These are phyloP conservation scores for Metarhizium robertsii DNA, from an alignment of 2,329 filamentous ascomycete species.

Conservation along the genomic window DNA sequence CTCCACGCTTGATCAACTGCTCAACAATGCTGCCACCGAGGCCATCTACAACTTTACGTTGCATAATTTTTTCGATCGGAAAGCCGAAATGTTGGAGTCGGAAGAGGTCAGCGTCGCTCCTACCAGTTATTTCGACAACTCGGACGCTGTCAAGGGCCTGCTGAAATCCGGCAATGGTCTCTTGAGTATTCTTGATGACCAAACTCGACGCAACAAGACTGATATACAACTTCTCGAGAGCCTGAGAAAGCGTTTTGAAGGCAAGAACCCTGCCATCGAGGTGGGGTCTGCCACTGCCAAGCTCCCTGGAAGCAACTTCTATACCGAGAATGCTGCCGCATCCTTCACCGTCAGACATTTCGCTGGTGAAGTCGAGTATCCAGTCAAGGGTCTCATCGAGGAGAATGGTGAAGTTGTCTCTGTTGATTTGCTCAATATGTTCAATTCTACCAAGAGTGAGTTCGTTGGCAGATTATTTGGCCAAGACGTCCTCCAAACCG, in stretches of 20 bases:
- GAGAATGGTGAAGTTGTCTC: conserved; percentile 96
- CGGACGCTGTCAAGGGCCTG: conserved; percentile 83
- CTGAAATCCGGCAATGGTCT: conserved; percentile 89
- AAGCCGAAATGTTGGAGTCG: conserved; percentile 85
- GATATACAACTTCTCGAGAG: conserved; percentile 89
- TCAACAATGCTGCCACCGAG: conserved; percentile 91
- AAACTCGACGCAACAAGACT: conserved; percentile 79
- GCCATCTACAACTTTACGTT: conserved; percentile 87
- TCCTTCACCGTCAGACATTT: conserved; percentile 91
- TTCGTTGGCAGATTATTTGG: conserved; percentile 89
- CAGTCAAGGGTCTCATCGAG: conserved; percentile 76
- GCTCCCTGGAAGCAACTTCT: conserved; percentile 81
- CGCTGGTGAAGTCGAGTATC: conserved; percentile 92
- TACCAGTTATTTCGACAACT: conserved; percentile 97
- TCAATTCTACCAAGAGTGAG: conserved; percentile 77
- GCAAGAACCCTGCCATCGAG: conserved; percentile 84
- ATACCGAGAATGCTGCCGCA: conserved; percentile 70
- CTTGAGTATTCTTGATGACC: conserved; percentile 89
- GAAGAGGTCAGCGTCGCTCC: conserved; percentile 86
- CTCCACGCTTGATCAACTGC: conserved; percentile 80
- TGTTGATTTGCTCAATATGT: conserved; percentile 88
- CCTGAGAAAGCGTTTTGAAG: conserved; percentile 83
- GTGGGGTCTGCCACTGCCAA: conserved; percentile 67
- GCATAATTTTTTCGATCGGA: conserved; percentile 92
- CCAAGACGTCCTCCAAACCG: conserved; percentile 87